Base-by-base conservation (phyloP, 2,329 filamentous ascomycete species). In the Nothomitra cinnamomea region DNA sequence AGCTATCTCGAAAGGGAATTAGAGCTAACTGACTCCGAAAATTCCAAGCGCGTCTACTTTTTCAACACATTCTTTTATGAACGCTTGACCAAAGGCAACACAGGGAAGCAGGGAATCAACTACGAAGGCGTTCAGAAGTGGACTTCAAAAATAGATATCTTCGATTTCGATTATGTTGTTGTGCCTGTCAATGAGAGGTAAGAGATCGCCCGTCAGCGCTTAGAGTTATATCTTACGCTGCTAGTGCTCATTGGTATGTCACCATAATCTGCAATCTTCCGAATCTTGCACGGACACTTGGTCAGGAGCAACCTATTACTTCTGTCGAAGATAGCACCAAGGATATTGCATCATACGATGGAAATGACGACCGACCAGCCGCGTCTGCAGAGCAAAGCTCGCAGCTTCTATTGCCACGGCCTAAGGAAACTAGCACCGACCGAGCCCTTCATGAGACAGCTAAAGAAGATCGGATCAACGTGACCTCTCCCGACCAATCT, bases 1-100 rank as follows among this genome's bases (percentile, higher is more conserved):
- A 55, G 53, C 28, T 85, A 81, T 59, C 70, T 90, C 4, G 80
- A 89, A 62, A 69, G 76, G 55, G 67, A 75, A 42, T 65, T 84
- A 36, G 74, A 79, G 57, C 66, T 70, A 40, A 69, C 74, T 10
- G 71, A 74, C 1, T 74, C 78, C 0, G 70, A 78, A 47, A 60
- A 81, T 2, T 69, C 80, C 0, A 71, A 78, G 56, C 79, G 80
- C 52, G 79, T 94, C 2, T 87, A 94, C 64, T 85, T 95, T 60
- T 90, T 94, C 71, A 96, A 89, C 64, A 92, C 87, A 0, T 95
- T 87, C 67, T 95, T 96, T 67, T 96, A 85, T 63, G 79, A 83
- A 19, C 83, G 82, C 49, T 73, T 96, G 45, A 86, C 77, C 17
- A 81, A 79, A 32, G 67, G 67, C 6, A 65, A 68, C 15, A 73